phyloP scores from a whole-genome alignment of 805 yeast genomes.

The Scheffersomyces coipomensis region DNA sequence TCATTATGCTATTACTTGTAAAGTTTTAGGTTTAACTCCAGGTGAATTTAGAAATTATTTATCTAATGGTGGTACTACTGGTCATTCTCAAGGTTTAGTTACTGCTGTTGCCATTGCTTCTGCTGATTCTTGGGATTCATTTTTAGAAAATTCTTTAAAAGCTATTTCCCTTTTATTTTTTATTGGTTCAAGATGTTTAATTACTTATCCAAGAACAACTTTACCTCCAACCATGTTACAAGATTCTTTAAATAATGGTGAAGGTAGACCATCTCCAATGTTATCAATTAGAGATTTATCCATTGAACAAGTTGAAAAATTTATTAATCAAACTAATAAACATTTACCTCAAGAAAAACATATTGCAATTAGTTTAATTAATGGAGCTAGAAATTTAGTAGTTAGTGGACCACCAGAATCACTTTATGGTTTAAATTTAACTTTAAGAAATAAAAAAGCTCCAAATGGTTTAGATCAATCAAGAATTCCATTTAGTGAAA shows the following conservation, averaged over 20 bases:
- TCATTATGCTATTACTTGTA: slow-evolving; percentile 87
- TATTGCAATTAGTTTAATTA: slow-evolving; percentile 84
- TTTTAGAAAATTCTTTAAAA: slow-evolving; percentile 66
- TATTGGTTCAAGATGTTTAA: slow-evolving; percentile 90
- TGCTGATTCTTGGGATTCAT: slow-evolving; percentile 80
- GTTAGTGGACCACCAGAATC: slow-evolving; percentile 99
- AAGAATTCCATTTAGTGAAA: slow-evolving; percentile 88
- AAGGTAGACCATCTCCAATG: slow-evolving; percentile 98
- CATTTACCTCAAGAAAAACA: slow-evolving; percentile 92
- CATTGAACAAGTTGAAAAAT: slow-evolving; percentile 71
- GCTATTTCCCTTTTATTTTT: slow-evolving; percentile 85
- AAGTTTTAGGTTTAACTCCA: slow-evolving; percentile 81
- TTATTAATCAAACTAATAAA: slow-evolving; percentile 82
- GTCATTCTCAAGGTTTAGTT: slow-evolving; percentile 89
- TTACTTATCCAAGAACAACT: slow-evolving; percentile 88
- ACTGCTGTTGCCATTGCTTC: slow-evolving; percentile 90
- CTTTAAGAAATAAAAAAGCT: slow-evolving; percentile 92
- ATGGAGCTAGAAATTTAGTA: slow-evolving; percentile 94
- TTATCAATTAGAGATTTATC: slow-evolving; percentile 88
- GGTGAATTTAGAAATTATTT: slow-evolving; percentile 76
- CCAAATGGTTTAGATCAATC: slow-evolving; percentile 93
- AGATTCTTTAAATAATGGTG: slow-evolving; percentile 90
- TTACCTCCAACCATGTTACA: slow-evolving; percentile 90
- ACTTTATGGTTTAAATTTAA: slow-evolving; percentile 88
- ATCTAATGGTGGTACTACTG: slow-evolving; percentile 75